These are phyloP conservation scores for Rhinocladiella similis DNA, from an alignment of 2,329 filamentous ascomycete genomes.

Conservation along the genomic window DNA sequence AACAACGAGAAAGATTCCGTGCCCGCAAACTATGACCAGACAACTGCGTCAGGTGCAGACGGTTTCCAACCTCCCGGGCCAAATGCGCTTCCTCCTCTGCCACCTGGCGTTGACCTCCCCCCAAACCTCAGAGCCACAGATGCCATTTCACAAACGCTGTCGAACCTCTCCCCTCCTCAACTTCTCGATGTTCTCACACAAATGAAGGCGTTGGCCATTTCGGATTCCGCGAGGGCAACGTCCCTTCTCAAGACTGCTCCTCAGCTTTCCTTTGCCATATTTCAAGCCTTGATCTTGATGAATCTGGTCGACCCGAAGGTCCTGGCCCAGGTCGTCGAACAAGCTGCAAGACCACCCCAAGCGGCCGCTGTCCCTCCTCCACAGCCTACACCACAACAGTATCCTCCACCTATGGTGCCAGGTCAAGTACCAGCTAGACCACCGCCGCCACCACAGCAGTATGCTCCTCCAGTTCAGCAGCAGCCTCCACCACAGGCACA, in stretches of 20 bases:
- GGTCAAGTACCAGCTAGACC: slow-evolving; percentile 29
- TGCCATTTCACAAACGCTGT: slow-evolving; percentile 87
- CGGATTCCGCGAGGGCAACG: slow-evolving; percentile 78
- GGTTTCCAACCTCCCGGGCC: slow-evolving; percentile 36
- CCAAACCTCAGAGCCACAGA: slow-evolving; percentile 82
- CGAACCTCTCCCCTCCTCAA: slow-evolving; percentile 80
- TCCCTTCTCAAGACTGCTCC: slow-evolving; percentile 86
- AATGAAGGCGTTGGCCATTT: slow-evolving; percentile 86
- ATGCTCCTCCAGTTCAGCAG: slow-evolving; percentile 33
- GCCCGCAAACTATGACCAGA: slow-evolving; percentile 49
- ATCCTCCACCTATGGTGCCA: slow-evolving; percentile 25
- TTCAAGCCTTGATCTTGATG: slow-evolving; percentile 90
- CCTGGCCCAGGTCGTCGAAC: slow-evolving; percentile 77
- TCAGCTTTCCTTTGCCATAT: slow-evolving; percentile 91
- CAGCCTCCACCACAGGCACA: slow-evolving; percentile 40
- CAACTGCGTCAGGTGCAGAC: slow-evolving; percentile 33
- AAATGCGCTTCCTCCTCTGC: slow-evolving; percentile 69
- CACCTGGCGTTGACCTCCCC: slow-evolving; percentile 79
- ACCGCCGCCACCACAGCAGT: slow-evolving; percentile 35
- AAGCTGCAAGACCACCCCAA: slow-evolving; percentile 37
- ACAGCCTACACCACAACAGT: slow-evolving; percentile 37
- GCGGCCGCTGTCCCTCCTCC: slow-evolving; percentile 29
- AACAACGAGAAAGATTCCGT: slow-evolving; percentile 76
- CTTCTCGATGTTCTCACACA: slow-evolving; percentile 90
- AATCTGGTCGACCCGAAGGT: slow-evolving; percentile 84